Conservation (phyloP, 225 moss, liverwort and hornwort species). For the Bryoerythrophyllum caledonicum region DNA sequence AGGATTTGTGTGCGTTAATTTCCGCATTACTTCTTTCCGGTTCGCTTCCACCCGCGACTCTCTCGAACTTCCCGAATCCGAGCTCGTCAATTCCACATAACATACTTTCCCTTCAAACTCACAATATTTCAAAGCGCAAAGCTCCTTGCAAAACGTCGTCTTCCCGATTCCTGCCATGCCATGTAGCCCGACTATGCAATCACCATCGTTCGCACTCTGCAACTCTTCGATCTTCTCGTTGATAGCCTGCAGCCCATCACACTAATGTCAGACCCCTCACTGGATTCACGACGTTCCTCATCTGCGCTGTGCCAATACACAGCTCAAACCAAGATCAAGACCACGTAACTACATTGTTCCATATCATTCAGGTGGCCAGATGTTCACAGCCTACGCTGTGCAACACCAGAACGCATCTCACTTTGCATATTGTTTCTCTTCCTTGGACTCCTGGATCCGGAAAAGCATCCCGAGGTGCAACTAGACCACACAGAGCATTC, state of each 20-base stretch:
- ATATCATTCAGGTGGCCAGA: background rate
- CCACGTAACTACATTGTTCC: background rate
- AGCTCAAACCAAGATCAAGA: background rate
- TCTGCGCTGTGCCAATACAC: background rate
- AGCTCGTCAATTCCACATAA: background rate
- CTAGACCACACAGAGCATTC: background rate
- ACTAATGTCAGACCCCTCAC: background rate
- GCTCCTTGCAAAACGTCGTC: background rate
- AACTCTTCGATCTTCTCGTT: background rate
- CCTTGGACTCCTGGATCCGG: background rate
- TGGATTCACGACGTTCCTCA: background rate
- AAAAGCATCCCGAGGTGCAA: background rate
- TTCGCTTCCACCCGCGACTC: background rate
- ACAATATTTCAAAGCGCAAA: background rate
- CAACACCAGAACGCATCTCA: background rate
- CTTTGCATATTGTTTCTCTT: background rate
- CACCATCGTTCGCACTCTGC: background rate
- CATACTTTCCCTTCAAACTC: background rate
- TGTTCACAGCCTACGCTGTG: background rate
- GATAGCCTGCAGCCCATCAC: background rate
- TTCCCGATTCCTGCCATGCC: background rate
- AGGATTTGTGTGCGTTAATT: background rate
- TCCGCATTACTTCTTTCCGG: background rate
- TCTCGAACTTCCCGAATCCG: background rate
- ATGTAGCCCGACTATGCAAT: background rate